Percentiles rank a stretch among this genome's conserved stretches.
phyloP scores from a whole-genome alignment of 371 early-diverging fungal species.

The Sporodiniella umbellata region DNA sequence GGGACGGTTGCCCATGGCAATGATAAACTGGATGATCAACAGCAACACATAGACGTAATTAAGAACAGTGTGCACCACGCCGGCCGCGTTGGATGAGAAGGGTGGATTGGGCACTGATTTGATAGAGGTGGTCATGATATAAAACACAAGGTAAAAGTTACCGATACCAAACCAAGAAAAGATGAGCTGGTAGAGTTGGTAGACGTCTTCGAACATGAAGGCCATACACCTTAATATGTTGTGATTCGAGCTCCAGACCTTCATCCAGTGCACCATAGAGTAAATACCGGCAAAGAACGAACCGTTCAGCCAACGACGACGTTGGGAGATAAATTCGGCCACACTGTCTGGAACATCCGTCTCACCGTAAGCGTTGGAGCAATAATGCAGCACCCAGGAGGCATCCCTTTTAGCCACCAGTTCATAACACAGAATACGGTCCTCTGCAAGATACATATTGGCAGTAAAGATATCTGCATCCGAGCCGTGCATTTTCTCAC shows the following conservation, averaged over 20 bases:
- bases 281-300: constrained; percentile 65
- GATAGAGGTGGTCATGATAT: constrained; percentile 56
- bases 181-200: constrained; percentile 52
- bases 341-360: constrained; percentile 79
- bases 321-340: constrained; percentile 79
- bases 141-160: constrained; percentile 72
- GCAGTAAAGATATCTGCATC: constrained; percentile 64
- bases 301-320: constrained; percentile 87
- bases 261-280: constrained; percentile 48
- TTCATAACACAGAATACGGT: constrained; percentile 88
- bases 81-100: constrained; percentile 34
- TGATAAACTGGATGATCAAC: constrained; percentile 64
- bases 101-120: constrained; percentile 24
- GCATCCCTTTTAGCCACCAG: constrained; percentile 68
- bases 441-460: constrained; percentile 82
- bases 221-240: constrained; percentile 55
- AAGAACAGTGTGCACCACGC: constrained; percentile 36
- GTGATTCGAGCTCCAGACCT: constrained; percentile 60
- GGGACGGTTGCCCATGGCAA: constrained; percentile 80
- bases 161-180: constrained; percentile 76
- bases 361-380: constrained; percentile 66
- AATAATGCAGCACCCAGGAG: constrained; percentile 64
- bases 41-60: constrained; percentile 58
- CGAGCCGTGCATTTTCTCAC: constrained; percentile 61
- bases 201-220: constrained; percentile 61